Base-by-base conservation (phyloP, 805 yeast genomes). In the Spathaspora passalidarum region DNA sequence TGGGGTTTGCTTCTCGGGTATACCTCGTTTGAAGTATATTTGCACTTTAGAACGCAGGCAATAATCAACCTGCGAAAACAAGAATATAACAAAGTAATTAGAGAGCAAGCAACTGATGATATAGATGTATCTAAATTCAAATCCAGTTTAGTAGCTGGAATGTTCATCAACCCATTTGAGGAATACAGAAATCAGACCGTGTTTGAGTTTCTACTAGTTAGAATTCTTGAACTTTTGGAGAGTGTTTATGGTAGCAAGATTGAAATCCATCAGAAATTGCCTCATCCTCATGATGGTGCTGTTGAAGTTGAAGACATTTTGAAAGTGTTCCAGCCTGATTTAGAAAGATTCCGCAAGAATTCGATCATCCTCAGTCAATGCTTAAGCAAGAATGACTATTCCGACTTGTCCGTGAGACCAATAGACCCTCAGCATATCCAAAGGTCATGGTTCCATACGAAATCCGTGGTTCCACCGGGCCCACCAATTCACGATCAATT, bases 131-230 rank as follows among this genome's bases (percentile, higher is more conserved):
- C 56, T 40, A 62, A 57, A 49, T 72, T 66, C 56, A 57, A 50
- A 43, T 66, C 72, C n/a, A 72, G 69, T 5, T 63, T 63, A 1
- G 62, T 88, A 1, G 76, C 78, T 16, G 97, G 97, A 8, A 72
- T 90, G 54, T 92, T 80, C 66, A 94, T 88, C 48, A 92, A 92
- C 57, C 98, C 98, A 2, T 92, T 92, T 61, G 76, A 77, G 14
- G 97, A 92, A 60, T 92, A 92, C 60, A 74, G 97, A 43, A 86
- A 89, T 5, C 97, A 91, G 64, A 89, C 97, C 0, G 73, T 88
- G 7, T 86, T 86, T 59, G 97, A 92, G 65, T 92, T 91, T 64
- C 69, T 88, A 22, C 71, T 79, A 37, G 85, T 91, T 54, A 71
- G 97, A 17, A 49, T 90, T 3, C 61, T 81, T 46, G 97, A 90